phyloP scores from a whole-genome alignment of 2,329 filamentous ascomycete genomes.

The Microcera coccophila region DNA sequence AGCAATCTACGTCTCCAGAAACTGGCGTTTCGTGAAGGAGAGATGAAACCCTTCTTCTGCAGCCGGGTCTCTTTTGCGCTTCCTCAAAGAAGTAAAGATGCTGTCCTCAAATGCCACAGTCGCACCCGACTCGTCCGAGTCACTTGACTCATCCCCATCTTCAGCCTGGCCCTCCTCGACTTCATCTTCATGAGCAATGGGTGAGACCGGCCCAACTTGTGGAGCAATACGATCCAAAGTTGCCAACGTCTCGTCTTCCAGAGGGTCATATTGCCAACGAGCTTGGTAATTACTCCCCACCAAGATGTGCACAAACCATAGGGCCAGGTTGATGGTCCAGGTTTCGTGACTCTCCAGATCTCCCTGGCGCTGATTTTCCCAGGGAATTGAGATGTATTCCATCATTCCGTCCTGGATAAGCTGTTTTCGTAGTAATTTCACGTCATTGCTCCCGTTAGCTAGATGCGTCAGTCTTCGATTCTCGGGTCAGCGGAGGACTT shows the following conservation, averaged over 20 bases:
- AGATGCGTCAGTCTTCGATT: not conserved
- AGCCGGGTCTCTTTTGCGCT: not conserved
- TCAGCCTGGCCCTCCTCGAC: not conserved
- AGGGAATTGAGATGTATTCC: conserved; percentile 16
- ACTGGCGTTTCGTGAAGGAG: not conserved
- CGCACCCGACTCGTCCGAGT: not conserved
- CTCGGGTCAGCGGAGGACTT: no score
- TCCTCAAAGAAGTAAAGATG: not conserved
- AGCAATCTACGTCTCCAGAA: not conserved
- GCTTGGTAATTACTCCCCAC: conserved; percentile 12
- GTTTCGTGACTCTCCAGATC: not conserved
- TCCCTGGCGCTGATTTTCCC: conserved; percentile 7
- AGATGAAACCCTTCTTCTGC: not conserved
- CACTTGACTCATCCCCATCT: not conserved
- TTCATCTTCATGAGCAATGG: not conserved
- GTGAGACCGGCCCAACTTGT: not conserved
- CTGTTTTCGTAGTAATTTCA: not conserved
- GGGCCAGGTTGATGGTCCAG: conserved; percentile 13
- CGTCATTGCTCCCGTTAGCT: not conserved
- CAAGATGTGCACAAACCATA: conserved; percentile 17
- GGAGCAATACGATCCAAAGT: not conserved
- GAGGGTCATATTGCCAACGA: conserved; percentile 6
- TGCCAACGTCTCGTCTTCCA: conserved; percentile 1
- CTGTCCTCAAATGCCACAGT: not conserved
- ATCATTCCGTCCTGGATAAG: conserved; percentile 12